Evolutionary conservation across 768 basidiomycete genomes (phyloP).

Genomic region (Pholiota microspora): DNA sequence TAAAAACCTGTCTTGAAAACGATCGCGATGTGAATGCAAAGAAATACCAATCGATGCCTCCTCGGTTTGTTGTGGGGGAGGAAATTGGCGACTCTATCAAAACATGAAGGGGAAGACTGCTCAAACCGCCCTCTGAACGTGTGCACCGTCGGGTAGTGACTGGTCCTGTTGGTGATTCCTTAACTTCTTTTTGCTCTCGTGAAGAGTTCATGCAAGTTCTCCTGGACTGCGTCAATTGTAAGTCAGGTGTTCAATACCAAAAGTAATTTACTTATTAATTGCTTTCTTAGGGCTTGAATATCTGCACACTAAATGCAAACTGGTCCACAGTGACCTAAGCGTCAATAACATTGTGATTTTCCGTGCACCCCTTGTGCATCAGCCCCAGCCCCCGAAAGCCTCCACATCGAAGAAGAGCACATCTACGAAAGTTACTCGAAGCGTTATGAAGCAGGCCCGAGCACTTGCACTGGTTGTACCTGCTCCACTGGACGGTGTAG

Average conservation of each 20-base stretch:
- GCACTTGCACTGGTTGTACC: too few relatives aligned
- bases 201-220: not conserved
- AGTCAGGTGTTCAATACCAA: not conserved
- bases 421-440: too few relatives aligned
- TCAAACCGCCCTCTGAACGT: not conserved
- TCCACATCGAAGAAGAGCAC: too few relatives aligned
- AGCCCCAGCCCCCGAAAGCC: not conserved
- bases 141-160: not conserved
- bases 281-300: not conserved
- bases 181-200: not conserved
- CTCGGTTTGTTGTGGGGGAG: not conserved
- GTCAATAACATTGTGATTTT: not conserved
- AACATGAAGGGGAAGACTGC: not conserved
- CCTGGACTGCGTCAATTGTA: not conserved
- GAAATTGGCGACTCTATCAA: not conserved
- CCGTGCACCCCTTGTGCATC: too few relatives aligned
- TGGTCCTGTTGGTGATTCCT: not conserved
- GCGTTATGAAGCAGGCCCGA: too few relatives aligned
- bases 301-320: too few relatives aligned
- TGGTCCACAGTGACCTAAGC: not conserved
- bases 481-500: too few relatives aligned
- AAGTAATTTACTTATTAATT: not conserved
- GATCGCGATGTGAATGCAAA: too few relatives aligned
- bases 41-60: not conserved
- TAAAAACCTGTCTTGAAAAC: too few relatives aligned